Percentiles rank a stretch among this genome's conserved stretches.
These are phyloP conservation scores for Mycena sanguinolenta DNA, from an alignment of 768 basidiomycete species.

Conservation along the genomic window DNA sequence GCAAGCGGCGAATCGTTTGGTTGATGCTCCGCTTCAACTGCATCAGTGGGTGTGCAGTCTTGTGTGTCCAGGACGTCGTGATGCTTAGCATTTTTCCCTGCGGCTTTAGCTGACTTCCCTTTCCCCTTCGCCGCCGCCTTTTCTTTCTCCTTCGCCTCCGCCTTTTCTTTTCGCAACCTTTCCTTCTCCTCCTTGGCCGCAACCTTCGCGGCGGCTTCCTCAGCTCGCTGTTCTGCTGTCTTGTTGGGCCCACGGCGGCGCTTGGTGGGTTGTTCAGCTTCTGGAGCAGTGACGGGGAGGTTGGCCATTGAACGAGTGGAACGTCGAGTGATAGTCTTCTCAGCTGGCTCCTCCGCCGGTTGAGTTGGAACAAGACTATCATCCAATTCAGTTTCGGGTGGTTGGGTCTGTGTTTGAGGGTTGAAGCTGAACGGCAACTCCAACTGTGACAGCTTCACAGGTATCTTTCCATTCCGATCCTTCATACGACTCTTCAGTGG, in stretches of 20 bases:
- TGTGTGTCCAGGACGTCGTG: not conserved
- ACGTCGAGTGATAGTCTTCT: slow-evolving; percentile 25
- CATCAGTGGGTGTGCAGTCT: not conserved
- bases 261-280: slow-evolving; percentile 35
- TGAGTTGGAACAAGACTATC: not conserved
- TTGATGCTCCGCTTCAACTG: not conserved
- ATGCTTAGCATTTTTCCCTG: slow-evolving; percentile 13
- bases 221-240: slow-evolving; percentile 39
- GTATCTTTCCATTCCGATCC: slow-evolving; percentile 52
- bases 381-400: not conserved
- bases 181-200: slow-evolving; percentile 34
- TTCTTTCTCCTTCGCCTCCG: slow-evolving; percentile 18
- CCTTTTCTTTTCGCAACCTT: slow-evolving; percentile 24
- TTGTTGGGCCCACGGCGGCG: slow-evolving; percentile 39
- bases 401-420: not conserved
- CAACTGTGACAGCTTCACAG: slow-evolving; percentile 26
- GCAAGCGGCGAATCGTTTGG: not conserved
- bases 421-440: slow-evolving; percentile 21
- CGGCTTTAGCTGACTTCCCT: slow-evolving; percentile 13
- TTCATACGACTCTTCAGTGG: slow-evolving; percentile 53
- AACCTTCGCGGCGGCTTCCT: slow-evolving; percentile 33
- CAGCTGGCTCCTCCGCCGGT: not conserved
- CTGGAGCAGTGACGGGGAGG: slow-evolving; percentile 30
- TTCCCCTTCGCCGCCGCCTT: slow-evolving; percentile 20
- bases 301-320: slow-evolving; percentile 40